These are phyloP conservation scores for Suhomyces xylopsoci DNA, from an alignment of 805 yeast species.

Conservation along the genomic window DNA sequence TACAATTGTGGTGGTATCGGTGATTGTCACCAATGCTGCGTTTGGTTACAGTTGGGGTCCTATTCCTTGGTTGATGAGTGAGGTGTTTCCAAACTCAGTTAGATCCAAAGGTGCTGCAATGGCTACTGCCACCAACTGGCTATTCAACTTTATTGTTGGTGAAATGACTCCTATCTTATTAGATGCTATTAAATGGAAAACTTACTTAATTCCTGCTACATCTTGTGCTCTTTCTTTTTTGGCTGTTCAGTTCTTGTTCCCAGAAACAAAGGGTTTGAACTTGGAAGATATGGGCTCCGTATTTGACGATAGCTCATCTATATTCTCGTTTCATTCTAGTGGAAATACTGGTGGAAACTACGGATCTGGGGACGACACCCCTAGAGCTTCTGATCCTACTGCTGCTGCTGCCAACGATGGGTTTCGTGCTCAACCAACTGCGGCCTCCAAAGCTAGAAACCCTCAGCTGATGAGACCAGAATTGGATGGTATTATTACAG, in stretches of 20 bases:
- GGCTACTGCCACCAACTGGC: conserved; percentile 91
- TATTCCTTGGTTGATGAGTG: conserved; percentile 87
- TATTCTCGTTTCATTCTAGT: conserved; percentile 41
- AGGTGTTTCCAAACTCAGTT: conserved; percentile 78
- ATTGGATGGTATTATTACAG: conserved; percentile 29
- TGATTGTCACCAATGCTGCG: conserved; percentile 74
- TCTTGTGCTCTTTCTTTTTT: conserved; percentile 73
- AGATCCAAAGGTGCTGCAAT: conserved; percentile 89
- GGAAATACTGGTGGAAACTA: conserved; percentile 12
- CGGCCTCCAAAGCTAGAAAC: conserved; percentile 46
- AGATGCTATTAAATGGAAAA: conserved; percentile 71
- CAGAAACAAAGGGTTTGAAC: conserved; percentile 86
- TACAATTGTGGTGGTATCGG: conserved; percentile 67
- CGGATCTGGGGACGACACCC: not conserved
- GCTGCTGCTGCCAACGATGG: conserved; percentile 12
- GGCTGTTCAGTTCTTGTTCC: conserved; percentile 70
- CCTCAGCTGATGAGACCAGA: conserved; percentile 30
- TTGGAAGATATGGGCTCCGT: conserved; percentile 90
- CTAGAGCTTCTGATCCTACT: not conserved
- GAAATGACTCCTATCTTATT: conserved; percentile 86
- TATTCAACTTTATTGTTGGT: conserved; percentile 88
- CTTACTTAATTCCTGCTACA: conserved; percentile 77
- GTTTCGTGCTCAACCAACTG: conserved; percentile 19
- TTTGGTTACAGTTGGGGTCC: conserved; percentile 96
- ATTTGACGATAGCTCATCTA: conserved; percentile 60